Base-by-base conservation (phyloP, 345 rosid genomes). In the Eucalyptus sp. region DNA sequence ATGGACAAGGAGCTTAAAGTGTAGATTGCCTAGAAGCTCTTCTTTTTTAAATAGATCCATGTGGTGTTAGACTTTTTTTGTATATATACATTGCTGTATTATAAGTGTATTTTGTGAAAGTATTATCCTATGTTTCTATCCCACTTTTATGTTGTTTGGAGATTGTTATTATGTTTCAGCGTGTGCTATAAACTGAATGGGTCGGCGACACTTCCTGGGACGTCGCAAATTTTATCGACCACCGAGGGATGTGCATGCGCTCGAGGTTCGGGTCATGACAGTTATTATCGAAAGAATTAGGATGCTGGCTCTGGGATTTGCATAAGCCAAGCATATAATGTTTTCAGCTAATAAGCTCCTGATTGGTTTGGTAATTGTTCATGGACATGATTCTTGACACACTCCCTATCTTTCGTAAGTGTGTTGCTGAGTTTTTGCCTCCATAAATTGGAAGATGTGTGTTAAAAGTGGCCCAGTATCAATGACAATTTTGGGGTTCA, bases 221-320 rank as follows among this genome's bases (percentile, higher is more conserved):
- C 4, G 2, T 51, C 4, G 9, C 56, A 51, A 41, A 41, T 51
- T 51, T 51, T 51, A 51, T 51, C 8, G 2, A 17, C 4, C 4
- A 4, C 1, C 8, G 8, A 51, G 54, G 18, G 7, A 51, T 51
- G 54, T 51, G 3, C 22, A 0, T 6, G 8, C 7, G 7, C 22
- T 2, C 20, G 1, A 1, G 22, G 3, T 17, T 51, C 7, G 2
- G 22, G 54, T 20, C 2, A 0, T 7, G 22, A 51, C 54, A 51
- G 5, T 41, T 41, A 41, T 41, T 41, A 41, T 41, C 41, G 41
- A 41, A 41, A 71, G 81, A 71, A 33, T 17, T 9, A 18, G 81
- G 44, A 71, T 33, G 81, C 20, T 71, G 81, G 10, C 10, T 71
- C 25, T 33, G 4, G 25, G 81, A 66, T 71, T 33, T 33, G 46